phyloP scores from a whole-genome alignment of 1,284 basidiomycete genomes.

The Hemileia vastatrix region DNA sequence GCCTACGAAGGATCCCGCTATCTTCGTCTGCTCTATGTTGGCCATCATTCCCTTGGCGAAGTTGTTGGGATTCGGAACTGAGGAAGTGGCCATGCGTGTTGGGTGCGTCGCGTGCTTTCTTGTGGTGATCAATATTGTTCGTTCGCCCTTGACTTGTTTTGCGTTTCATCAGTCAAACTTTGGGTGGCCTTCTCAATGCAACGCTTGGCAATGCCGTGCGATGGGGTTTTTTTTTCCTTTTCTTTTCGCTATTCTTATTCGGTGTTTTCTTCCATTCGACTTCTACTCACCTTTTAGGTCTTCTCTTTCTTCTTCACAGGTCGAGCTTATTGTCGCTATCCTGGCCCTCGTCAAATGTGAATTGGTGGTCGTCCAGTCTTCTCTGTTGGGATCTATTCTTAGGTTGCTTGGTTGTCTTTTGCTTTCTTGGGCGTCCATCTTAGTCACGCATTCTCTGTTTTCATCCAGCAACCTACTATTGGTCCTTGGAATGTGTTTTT shows the following conservation, averaged over 20 bases:
- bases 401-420: constrained; percentile 12
- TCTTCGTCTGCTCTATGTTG: constrained; percentile 12
- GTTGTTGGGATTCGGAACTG: constrained; percentile 62
- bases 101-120: constrained; percentile 39
- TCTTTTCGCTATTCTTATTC: constrained; percentile 10
- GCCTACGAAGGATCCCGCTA: constrained; percentile 9
- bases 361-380: constrained; percentile 41
- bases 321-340: constrained; percentile 63
- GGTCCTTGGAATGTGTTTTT: constrained; percentile 49
- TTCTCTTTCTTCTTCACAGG: constrained; percentile 6
- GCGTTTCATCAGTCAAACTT: constrained; percentile 7
- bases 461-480: constrained; percentile 27
- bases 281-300: constrained; percentile 20
- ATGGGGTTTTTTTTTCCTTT: constrained; percentile 46
- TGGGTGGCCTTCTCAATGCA: constrained; percentile 19
- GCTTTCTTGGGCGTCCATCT: constrained; percentile 62
- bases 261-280: constrained; percentile 10
- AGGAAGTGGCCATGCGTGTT: constrained; percentile 63
- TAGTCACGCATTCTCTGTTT: constrained; percentile 54
- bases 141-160: neutral
- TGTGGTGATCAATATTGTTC: neutral
- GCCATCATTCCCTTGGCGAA: constrained; percentile 43
- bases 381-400: constrained; percentile 23
- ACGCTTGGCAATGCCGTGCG: constrained; percentile 22
- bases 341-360: constrained; percentile 40